Base-by-base conservation (phyloP, 768 basidiomycete genomes). In the Suillus alpinus region DNA sequence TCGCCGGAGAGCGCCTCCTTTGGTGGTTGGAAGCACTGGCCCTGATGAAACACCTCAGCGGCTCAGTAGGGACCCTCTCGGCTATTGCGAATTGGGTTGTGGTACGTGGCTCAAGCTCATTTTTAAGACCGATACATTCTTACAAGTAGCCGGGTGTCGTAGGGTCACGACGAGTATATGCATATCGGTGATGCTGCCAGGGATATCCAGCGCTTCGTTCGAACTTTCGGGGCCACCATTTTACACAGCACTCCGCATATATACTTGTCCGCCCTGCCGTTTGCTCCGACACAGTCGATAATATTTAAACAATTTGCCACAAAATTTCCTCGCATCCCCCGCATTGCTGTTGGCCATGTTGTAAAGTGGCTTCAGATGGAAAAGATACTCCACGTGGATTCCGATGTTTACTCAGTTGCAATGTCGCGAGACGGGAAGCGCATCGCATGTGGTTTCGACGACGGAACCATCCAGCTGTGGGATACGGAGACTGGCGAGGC, bases 191-290 rank as follows among this genome's bases (percentile, higher is more conserved):
- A 34, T 1, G 39, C 52, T 16, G 56, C 46, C 10, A 29, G 49
- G 26, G 67, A 69, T 47, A 49, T 43, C 1, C 26, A 34, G 2
- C 56, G 57, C 36, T 68, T 68, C 52, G 55, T 68, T 14, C 26
- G 46, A n/a, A 40, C 49, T 4, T 70, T 69, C 40, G 46, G 6
- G 7, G 18, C 23, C 31, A 32, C 58, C 8, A 66, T 69, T 4
- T 18, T 58, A 20, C 59, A 67, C 29, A 66, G 63, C 61, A 62
- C 59, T 7, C 68, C 68, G 3, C 69, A 71, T 43, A 61, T 70
- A 8, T 70, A 70, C 60, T 7, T 70, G 9, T 70, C 68, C n/a
- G 68, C 64, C 0, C 36, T 71, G 14, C 67, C 68, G 29, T 69
- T 71, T 56, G 50, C 63, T 26, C 69, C 68, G 34, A 26, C 36